Base-by-base conservation (phyloP, 1,284 basidiomycete genomes). In the Pascua sp. region DNA sequence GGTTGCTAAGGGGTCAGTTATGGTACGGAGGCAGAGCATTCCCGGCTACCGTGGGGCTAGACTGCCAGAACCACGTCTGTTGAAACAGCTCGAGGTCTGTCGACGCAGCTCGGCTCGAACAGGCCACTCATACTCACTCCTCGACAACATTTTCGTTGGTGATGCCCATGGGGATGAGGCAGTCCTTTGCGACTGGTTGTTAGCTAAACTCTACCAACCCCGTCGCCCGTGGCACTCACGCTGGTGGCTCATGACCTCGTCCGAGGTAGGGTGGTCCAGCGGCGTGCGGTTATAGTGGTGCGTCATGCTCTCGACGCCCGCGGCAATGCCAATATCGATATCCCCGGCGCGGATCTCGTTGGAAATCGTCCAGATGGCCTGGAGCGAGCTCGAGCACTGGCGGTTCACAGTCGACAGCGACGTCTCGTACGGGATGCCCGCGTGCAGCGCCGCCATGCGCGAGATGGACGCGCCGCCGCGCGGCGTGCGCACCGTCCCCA, bases 291-390 rank as follows among this genome's bases (percentile, higher is more conserved):
- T 90, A 71, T 84, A 93, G 55, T 89, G 87, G 69, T 85, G 84
- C 0, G 92, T 92, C 95, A 98, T 98, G 49, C 86, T 89, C 80
- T 98, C 95, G 42, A 94, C 92, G 71, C 95, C 95, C 49, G 91
- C 91, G 70, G 90, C 90, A 60, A 98, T 92, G 64, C 95, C 94
- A 70, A 97, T 88, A 74, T 94, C 88, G 65, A 95, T 91, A 71
- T 94, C 88, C 36, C 89, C 89, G 11, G 82, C 81, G 36, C 84
- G 82, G 59, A 94, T 88, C 70, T 90, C 85, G 76, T 92, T 93
- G 24, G 89, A 83, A 59, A 94, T 86, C 43, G 83, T 55, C 60
- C 60, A 57, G 42, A 57, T 57, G 11, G 90, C 86, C 45, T 88
- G 85, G 47, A 97, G 82, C 55, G 91, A 91, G 32, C 87, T 90